Conservation (phyloP, 106 monocot species). For the Acanthochlamys bracteata region DNA sequence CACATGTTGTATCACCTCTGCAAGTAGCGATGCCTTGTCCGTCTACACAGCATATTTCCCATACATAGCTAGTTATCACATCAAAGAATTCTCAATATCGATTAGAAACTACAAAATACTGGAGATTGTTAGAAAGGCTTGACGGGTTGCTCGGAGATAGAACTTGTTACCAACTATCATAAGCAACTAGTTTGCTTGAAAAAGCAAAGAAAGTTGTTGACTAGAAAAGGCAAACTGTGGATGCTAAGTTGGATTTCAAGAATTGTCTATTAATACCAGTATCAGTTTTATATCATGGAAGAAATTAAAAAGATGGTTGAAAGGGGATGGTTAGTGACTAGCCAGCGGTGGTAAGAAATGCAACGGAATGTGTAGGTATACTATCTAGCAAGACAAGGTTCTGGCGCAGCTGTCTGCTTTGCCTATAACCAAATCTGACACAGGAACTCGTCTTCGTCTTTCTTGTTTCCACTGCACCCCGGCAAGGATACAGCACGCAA, state of each 20-base stretch:
- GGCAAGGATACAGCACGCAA: slow-evolving; percentile 16
- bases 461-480: slow-evolving; percentile 14
- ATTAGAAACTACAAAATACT: no score
- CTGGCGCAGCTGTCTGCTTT: not conserved
- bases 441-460: slow-evolving; percentile 49
- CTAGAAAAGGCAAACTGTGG: not conserved
- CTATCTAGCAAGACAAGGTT: not conserved
- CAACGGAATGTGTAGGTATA: not conserved
- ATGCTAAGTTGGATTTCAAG: not conserved
- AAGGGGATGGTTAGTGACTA: not conserved
- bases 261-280: not conserved
- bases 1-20: slow-evolving; percentile 89
- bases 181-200: not conserved
- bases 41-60: slow-evolving; percentile 31
- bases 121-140: no score
- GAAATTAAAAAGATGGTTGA: not conserved
- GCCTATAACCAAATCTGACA: slow-evolving; percentile 22
- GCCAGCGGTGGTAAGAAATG: not conserved
- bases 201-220: not conserved
- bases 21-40: slow-evolving; percentile 86
- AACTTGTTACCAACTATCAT: not conserved
- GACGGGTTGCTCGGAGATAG: not conserved
- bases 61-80: not conserved
- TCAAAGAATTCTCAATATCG: not conserved
- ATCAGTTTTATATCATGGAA: not conserved